These are phyloP conservation scores for Xanthoceras sorbifolium DNA, from an alignment of 345 rosid species.

Conservation along the genomic window DNA sequence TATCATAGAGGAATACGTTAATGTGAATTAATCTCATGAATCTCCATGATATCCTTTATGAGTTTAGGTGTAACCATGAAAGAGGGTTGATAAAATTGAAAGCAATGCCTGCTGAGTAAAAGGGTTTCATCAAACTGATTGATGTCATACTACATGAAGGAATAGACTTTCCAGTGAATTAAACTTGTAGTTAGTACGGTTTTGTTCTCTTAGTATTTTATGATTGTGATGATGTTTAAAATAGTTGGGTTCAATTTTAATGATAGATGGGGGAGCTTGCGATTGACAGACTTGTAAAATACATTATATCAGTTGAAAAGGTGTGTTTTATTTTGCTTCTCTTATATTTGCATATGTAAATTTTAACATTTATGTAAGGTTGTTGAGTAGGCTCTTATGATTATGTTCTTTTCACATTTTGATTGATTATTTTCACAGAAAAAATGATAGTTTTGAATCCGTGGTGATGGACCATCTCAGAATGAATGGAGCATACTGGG, in stretches of 20 bases:
- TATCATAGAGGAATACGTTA: neutral
- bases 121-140: neutral
- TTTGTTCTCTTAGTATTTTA: neutral
- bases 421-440: constrained; percentile 38
- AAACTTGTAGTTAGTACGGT: neutral
- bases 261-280: constrained; percentile 66
- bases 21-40: neutral
- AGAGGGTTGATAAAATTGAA: neutral
- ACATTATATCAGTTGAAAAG: constrained; percentile 70
- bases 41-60: neutral
- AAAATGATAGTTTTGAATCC: constrained; percentile 79
- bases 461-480: constrained; percentile 93
- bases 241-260: constrained; percentile 7
- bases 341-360: neutral
- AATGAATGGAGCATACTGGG: constrained; percentile 95
- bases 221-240: constrained; percentile 13
- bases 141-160: neutral
- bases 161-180: neutral
- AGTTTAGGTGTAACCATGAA: neutral
- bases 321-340: constrained; percentile 28
- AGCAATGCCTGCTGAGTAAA: neutral
- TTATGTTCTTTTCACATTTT: neutral
- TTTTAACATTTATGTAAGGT: neutral
- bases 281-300: constrained; percentile 62
- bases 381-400: neutral